Evolutionary conservation across 805 yeast species (phyloP).

Genomic region (Saccharomycopsis sp.): DNA sequence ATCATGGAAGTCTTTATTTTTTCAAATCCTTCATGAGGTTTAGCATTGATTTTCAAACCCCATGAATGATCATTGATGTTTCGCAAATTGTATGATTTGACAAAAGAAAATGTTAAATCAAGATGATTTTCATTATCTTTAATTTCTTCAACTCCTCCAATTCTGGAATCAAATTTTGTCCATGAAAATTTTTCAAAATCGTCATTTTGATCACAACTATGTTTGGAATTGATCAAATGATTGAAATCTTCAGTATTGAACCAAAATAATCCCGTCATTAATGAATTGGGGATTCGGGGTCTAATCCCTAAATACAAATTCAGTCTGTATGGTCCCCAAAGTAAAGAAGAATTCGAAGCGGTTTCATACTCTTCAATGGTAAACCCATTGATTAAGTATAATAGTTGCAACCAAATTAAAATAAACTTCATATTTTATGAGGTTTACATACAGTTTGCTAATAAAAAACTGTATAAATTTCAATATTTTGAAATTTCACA

Average conservation of each 20-base stretch:
- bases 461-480: too few species aligned
- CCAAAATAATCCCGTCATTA: constrained; percentile 84
- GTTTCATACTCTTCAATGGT: too few species aligned
- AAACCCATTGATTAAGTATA: too few species aligned
- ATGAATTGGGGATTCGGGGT: constrained; percentile 68
- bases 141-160: constrained; percentile 75
- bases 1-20: constrained; percentile 51
- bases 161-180: constrained; percentile 78
- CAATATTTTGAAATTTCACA: too few species aligned
- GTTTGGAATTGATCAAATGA: constrained; percentile 52
- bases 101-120: constrained; percentile 59
- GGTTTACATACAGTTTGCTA: too few species aligned
- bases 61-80: constrained; percentile 57
- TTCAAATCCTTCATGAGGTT: constrained; percentile 42
- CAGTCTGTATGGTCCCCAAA: constrained; percentile 96
- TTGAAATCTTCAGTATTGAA: constrained; percentile 49
- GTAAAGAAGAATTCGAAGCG: too few species aligned
- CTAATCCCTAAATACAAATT: constrained; percentile 78
- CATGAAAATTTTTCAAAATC: constrained; percentile 70
- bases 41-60: constrained; percentile 66
- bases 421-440: too few species aligned
- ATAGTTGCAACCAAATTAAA: too few species aligned
- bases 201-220: constrained; percentile 65
- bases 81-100: constrained; percentile 36
- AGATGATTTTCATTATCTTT: constrained; percentile 56